A percentile compares a stretch with the other conserved stretches of the same genome.
Conservation (phyloP, 768 basidiomycete genomes). For the Amylocystis lapponica region DNA sequence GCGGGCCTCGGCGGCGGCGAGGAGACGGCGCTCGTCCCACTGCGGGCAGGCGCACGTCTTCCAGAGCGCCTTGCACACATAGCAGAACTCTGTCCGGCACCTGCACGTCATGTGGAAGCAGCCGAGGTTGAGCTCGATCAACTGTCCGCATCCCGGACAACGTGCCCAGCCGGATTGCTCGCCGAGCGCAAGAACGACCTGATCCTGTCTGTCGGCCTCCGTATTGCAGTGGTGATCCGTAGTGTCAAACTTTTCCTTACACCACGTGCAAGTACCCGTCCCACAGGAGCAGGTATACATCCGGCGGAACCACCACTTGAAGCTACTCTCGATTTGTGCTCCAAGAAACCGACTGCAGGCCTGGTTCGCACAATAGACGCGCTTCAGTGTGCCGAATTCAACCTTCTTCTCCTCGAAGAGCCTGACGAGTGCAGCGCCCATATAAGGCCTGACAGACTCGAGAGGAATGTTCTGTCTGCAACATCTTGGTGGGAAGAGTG, state of each 20-base stretch:
- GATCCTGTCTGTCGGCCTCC: constrained; percentile 19
- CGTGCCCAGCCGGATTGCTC: constrained; percentile 28
- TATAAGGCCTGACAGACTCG: constrained; percentile 8
- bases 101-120: constrained; percentile 38
- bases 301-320: no score
- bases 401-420: constrained; percentile 11
- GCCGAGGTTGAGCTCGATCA: constrained; percentile 33
- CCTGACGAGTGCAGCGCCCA: constrained; percentile 4
- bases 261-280: constrained; percentile 6
- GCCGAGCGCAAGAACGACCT: constrained; percentile 24
- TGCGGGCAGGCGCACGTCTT: constrained; percentile 18
- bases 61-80: constrained; percentile 33
- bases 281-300: not conserved
- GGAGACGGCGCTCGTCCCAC: constrained; percentile 3
- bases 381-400: constrained; percentile 17
- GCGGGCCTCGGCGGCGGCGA: not conserved
- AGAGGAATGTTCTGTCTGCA: constrained; percentile 15
- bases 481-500: constrained; percentile 25
- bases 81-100: constrained; percentile 36
- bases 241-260: constrained; percentile 4
- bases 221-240: constrained; percentile 18
- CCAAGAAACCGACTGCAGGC: constrained; percentile 23
- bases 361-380: constrained; percentile 22
- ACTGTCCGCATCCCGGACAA: constrained; percentile 33
- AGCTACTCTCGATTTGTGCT: constrained; percentile 4